A percentile compares a stretch with the other conserved stretches of the same genome.
phyloP scores from a whole-genome alignment of 2,329 filamentous ascomycete species.

The Pestalotiopsis fici region DNA sequence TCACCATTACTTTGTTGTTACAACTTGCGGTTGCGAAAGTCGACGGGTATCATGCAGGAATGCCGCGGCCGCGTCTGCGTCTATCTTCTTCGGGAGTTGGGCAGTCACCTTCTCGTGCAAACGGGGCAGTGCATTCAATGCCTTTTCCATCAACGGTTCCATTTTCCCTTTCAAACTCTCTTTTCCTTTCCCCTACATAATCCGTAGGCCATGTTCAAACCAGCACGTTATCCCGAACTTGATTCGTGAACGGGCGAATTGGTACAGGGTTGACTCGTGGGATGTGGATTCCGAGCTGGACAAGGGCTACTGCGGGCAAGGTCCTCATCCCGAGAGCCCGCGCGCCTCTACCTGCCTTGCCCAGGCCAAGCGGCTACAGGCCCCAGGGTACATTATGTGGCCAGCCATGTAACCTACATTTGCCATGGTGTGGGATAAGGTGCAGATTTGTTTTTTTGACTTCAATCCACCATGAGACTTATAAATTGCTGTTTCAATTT shows the following conservation, averaged over 20 bases:
- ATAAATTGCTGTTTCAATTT: background rate
- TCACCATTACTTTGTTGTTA: background rate
- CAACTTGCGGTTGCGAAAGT: background rate
- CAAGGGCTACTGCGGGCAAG: background rate
- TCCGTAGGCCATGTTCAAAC: background rate
- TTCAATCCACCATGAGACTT: background rate
- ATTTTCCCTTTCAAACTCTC: background rate
- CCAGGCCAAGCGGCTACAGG: background rate
- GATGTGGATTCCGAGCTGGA: background rate
- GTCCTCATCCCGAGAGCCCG: background rate
- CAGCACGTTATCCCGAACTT: background rate
- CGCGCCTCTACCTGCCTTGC: background rate
- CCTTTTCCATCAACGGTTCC: background rate
- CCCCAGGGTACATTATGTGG: no score
- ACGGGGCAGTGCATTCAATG: no score
- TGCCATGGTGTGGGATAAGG: background rate
- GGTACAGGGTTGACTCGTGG: slow-evolving; percentile 1
- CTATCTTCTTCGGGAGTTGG: background rate
- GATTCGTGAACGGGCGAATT: background rate
- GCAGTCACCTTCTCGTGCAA: background rate
- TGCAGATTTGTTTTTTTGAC: background rate
- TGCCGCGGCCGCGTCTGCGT: background rate
- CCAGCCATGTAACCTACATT: background rate
- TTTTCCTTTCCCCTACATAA: background rate
- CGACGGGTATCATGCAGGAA: background rate